Conservation (phyloP, 2,329 filamentous ascomycete genomes). For the Diaporthe velutina region DNA sequence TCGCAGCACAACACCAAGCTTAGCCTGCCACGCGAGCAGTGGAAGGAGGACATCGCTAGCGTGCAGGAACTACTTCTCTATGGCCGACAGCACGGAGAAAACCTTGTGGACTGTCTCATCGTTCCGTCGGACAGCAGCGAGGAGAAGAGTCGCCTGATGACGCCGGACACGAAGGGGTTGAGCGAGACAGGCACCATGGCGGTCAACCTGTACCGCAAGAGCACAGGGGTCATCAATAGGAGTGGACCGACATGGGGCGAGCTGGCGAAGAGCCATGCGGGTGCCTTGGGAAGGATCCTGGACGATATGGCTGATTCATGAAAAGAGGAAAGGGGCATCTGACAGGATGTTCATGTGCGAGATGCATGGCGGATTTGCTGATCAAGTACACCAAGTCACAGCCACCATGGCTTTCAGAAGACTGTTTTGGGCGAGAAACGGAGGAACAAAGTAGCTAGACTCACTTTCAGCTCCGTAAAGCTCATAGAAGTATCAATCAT, state of each 20-base stretch:
- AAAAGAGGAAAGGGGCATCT: background rate
- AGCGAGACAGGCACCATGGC: slow-evolving; percentile 47
- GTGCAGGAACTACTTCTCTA: slow-evolving; percentile 48
- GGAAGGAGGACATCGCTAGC: slow-evolving; percentile 51
- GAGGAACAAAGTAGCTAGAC: background rate
- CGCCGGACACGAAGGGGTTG: slow-evolving; percentile 39
- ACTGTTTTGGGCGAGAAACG: background rate
- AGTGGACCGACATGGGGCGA: slow-evolving; percentile 38
- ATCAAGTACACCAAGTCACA: background rate
- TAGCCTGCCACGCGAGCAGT: slow-evolving; percentile 45
- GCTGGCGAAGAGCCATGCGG: slow-evolving; percentile 25
- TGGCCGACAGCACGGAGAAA: slow-evolving; percentile 49
- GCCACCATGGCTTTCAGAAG: background rate
- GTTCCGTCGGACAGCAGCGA: slow-evolving; percentile 27
- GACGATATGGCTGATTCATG: slow-evolving; percentile 7
- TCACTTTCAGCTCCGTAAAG: background rate
- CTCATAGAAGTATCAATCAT: background rate
- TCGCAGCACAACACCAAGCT: slow-evolving; percentile 40
- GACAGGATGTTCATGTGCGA: background rate
- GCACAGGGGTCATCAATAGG: slow-evolving; percentile 41
- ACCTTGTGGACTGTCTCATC: slow-evolving; percentile 43
- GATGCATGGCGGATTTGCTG: background rate
- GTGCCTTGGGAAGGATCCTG: slow-evolving; percentile 28
- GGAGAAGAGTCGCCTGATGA: slow-evolving; percentile 28
- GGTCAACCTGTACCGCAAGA: slow-evolving; percentile 48